A percentile compares a stretch with the other conserved stretches of the same genome.
phyloP scores from a whole-genome alignment of 2,329 filamentous ascomycete species.

The Trichoderma asperellum region DNA sequence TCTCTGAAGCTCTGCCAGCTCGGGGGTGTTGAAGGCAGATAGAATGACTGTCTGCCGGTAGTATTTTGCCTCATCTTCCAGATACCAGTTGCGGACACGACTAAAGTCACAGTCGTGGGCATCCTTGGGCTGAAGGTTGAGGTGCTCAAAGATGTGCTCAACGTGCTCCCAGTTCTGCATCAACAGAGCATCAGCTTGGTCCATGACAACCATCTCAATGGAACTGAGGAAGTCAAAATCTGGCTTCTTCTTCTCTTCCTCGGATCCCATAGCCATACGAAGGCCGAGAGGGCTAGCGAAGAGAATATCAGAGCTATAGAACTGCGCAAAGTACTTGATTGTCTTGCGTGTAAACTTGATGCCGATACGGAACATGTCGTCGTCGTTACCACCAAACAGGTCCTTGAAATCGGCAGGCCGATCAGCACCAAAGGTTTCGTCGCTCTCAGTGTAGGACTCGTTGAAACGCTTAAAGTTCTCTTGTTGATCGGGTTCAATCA shows the following conservation, averaged over 20 bases:
- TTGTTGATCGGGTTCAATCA: conserved; percentile 85
- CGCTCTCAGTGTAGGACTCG: conserved; percentile 74
- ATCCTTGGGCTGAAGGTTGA: conserved; percentile 88
- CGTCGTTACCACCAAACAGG: conserved; percentile 91
- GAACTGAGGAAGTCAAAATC: conserved; percentile 94
- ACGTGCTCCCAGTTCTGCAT: conserved; percentile 99
- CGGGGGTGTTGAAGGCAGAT: conserved; percentile 83
- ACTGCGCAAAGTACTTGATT: conserved; percentile 90
- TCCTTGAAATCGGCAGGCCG: conserved; percentile 87
- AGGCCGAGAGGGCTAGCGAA: conserved; percentile 88
- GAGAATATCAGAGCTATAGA: conserved; percentile 96
- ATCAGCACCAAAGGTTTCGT: conserved; percentile 67
- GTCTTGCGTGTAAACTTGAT: conserved; percentile 97
- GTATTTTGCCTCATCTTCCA: conserved; percentile 80
- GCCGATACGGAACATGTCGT: conserved; percentile 96
- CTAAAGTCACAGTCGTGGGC: conserved; percentile 93
- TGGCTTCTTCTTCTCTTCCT: conserved; percentile 61
- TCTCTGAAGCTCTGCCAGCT: conserved; percentile 79
- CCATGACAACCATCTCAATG: conserved; percentile 85
- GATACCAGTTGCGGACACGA: conserved; percentile 86
- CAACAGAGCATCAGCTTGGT: conserved; percentile 88
- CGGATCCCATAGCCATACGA: conserved; percentile 85
- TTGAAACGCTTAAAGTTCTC: conserved; percentile 94
- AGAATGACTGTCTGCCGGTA: conserved; percentile 86
- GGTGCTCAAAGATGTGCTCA: conserved; percentile 85